Base-by-base conservation (phyloP, 768 basidiomycete species). In the Lanmaoa pseudosensibilis region DNA sequence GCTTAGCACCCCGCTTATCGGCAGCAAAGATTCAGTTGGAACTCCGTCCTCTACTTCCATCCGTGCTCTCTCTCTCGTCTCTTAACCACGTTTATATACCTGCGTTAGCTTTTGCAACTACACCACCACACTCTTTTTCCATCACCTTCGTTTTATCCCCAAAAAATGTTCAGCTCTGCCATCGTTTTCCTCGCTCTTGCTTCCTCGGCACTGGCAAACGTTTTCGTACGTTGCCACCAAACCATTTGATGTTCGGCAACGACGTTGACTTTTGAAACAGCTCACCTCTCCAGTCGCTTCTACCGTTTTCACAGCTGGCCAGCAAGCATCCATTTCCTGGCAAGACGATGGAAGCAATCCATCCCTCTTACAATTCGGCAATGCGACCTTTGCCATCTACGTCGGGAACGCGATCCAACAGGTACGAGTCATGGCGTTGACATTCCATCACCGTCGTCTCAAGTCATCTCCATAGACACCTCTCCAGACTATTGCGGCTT, bases 381-480 rank as follows among this genome's bases (percentile, higher is more conserved):
- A 65, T 32, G 70, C 79, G 11, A 74, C 69, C 43, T 73, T 90
- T 39, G 80, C 78, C 36, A 79, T 92, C 71, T 90, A 83, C 60
- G 79, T 72, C 50, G 90, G 90, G 41, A 88, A 82, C 66, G 72
- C 78, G 32, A 69, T 66, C 12, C 75, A 83, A 61, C 89, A 91
- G 82, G 88, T 87, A 44, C 5, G 57, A 30, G 3, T 15, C 10
- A 5, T 15, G 23, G 44, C 34, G 4, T 6, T n/a, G 41, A 23
- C 18, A 9, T n/a, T 18, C 13, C 38, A 13, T 15, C 38, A 10
- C 5, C 7, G 23, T 23, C 15, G 3, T 53, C n/a, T 34, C 30
- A 55, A 5, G 32, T 45, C 46, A 19, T 33, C 19, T 53, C 51
- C 33, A 27, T 6, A 82, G 89, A 87, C 86, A 5, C 63, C 62